These are phyloP conservation scores for Xerocomellus intermedius DNA, from an alignment of 768 basidiomycete genomes.

Conservation along the genomic window DNA sequence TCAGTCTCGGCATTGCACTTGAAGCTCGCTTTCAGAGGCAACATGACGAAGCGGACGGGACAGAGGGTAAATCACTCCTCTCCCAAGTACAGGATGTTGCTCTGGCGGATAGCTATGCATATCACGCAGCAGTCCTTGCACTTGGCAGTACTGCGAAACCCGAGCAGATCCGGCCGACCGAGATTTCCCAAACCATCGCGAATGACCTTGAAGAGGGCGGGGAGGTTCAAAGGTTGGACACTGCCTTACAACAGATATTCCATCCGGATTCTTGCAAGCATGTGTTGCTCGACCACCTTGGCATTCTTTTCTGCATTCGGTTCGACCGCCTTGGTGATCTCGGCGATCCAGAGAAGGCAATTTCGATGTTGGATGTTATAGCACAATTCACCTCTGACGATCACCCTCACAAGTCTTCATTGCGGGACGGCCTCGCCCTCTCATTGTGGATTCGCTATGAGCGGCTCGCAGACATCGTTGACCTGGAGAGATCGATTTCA, in stretches of 20 bases:
- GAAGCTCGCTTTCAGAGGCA: constrained; percentile 4
- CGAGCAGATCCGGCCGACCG: neutral
- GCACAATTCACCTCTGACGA: neutral
- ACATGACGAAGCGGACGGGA: neutral
- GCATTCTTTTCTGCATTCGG: neutral
- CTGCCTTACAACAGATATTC: neutral
- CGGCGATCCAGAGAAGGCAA: neutral
- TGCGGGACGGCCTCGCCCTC: neutral
- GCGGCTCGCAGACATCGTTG: neutral
- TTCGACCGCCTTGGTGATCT: neutral
- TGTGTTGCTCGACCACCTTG: neutral
- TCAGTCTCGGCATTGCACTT: constrained; percentile 4
- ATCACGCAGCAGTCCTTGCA: neutral
- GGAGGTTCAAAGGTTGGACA: neutral
- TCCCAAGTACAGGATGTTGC: neutral
- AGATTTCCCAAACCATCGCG: neutral
- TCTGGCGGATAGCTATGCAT: neutral
- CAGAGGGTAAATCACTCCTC: constrained; percentile 2
- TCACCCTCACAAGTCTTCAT: no score
- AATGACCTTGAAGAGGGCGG: neutral
- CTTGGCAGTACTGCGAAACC: neutral
- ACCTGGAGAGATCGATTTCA: neutral
- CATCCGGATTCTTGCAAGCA: neutral
- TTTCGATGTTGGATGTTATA: neutral
- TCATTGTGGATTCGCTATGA: neutral